These are phyloP conservation scores for Cerrena zonata DNA, from an alignment of 1,284 basidiomycete genomes.

Conservation along the genomic window DNA sequence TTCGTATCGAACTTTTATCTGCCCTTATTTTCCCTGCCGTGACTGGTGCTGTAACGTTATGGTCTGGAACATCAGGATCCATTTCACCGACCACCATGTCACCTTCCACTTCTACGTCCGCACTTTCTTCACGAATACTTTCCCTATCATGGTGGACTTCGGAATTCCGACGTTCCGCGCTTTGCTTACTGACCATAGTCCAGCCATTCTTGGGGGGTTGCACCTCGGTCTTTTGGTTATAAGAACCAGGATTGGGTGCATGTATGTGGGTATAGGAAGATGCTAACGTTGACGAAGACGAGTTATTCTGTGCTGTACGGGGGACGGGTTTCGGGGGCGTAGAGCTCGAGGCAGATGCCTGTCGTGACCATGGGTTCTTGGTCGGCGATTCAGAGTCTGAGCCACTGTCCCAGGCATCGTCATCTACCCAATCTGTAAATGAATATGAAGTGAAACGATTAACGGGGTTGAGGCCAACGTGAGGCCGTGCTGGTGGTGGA, in stretches of 20 bases:
- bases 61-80: conserved; percentile 48
- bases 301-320: conserved; percentile 38
- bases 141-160: conserved; percentile 25
- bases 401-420: conserved; percentile 85
- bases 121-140: conserved; percentile 28
- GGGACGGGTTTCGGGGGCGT: conserved; percentile 56
- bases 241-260: conserved; percentile 71
- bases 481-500: conserved; percentile 71
- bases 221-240: conserved; percentile 49
- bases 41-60: conserved; percentile 18
- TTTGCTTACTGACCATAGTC: conserved; percentile 64
- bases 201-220: conserved; percentile 51
- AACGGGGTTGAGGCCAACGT: conserved; percentile 60
- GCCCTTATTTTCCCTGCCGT: conserved; percentile 35
- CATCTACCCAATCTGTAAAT: conserved; percentile 64
- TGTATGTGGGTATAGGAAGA: conserved; percentile 79
- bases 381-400: conserved; percentile 75
- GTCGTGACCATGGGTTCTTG: conserved; percentile 39
- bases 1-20: conserved; percentile 46
- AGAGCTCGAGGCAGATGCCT: conserved; percentile 29
- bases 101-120: conserved; percentile 51
- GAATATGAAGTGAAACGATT: conserved; percentile 41
- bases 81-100: conserved; percentile 73
- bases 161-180: conserved; percentile 27
- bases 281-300: conserved; percentile 64